Evolutionary conservation across 345 rosid genomes (phyloP).

Genomic region (Lepidium africanum): DNA sequence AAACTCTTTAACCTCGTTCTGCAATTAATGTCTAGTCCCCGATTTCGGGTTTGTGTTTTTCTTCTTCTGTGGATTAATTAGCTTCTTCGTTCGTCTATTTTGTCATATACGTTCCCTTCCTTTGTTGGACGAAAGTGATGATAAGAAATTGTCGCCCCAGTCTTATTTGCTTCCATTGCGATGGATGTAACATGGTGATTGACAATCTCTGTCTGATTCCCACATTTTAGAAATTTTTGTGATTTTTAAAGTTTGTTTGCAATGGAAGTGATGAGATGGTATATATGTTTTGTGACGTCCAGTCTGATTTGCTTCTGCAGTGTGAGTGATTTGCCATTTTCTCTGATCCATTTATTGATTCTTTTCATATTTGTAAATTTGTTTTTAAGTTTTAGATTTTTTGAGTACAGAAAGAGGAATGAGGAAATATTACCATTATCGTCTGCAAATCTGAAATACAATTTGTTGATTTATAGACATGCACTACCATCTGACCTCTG

Average conservation of each 20-base stretch:
- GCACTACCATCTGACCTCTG: constrained; percentile 95
- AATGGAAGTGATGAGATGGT: constrained; percentile 35
- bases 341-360: constrained; percentile 25
- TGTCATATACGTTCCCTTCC: too few species aligned
- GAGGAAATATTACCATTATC: constrained; percentile 53
- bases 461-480: constrained; percentile 58
- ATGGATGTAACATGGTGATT: constrained; percentile 64
- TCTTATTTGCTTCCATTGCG: constrained; percentile 47
- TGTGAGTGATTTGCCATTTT: constrained; percentile 28
- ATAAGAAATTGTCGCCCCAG: constrained; percentile 83
- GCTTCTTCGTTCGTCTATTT: too few species aligned
- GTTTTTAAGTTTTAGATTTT: background rate
- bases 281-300: constrained; percentile 45
- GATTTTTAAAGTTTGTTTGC: background rate
- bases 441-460: constrained; percentile 37
- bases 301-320: constrained; percentile 43
- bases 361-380: background rate
- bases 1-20: too few species aligned
- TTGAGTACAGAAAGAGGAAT: constrained; percentile 22
- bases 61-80: too few species aligned
- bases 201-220: constrained; percentile 37
- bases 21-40: too few species aligned
- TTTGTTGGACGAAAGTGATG: constrained; percentile 40
- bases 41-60: too few species aligned
- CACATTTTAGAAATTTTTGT: too few species aligned